Evolutionary conservation across 768 basidiomycete species (phyloP), one percentile per base, ranked within the genome.

Genomic region (Agaricus blazei): DNA sequence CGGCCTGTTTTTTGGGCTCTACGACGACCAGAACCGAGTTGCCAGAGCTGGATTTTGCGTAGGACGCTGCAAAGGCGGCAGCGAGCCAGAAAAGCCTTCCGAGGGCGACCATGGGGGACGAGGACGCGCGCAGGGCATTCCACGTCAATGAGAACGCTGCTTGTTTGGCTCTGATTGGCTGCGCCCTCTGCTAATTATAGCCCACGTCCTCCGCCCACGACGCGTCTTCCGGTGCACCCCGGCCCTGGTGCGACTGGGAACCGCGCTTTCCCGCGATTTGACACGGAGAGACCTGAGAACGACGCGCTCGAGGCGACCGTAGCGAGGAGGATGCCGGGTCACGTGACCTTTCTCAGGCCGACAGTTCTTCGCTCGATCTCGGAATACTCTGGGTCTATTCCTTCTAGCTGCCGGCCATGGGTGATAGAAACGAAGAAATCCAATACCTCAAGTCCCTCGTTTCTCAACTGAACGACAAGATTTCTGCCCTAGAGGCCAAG

Each of bases 371-470:
- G 46, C 45, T 48, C 48, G 37, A 37, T 49, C 43, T 45, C 46
- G 44, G 36, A 26, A 48, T 37, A 54, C 14, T 37, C 45, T 26
- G 38, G 48, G 23, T 47, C 51, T 40, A 41, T 38, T 49, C 51
- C 57, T 54, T 45, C 46, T 54, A 55, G 55, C 56, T 37, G 47
- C 43, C 54, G 36, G 43, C 27, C 48, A 89, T 89, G 87, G 76
- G 83, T 62, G 76, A 11, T 34, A 3, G 77, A 12, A 74, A 80
- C 48, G 84, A 86, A 58, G 93, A 98, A 75, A 81, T 99, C 64
- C 91, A 90, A 64, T 93, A 98, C 71, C 87, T 99, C 76, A 99
- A 99, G 75, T 73, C 79, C 41, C 88, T 99, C 64, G 93, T 97
- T 60, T 67, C 77, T 12, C 93, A 98, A 76, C 82, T 99, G 56